These are phyloP conservation scores for Nothomitra cinnamomea DNA, from an alignment of 2,329 filamentous ascomycete species.

Conservation along the genomic window DNA sequence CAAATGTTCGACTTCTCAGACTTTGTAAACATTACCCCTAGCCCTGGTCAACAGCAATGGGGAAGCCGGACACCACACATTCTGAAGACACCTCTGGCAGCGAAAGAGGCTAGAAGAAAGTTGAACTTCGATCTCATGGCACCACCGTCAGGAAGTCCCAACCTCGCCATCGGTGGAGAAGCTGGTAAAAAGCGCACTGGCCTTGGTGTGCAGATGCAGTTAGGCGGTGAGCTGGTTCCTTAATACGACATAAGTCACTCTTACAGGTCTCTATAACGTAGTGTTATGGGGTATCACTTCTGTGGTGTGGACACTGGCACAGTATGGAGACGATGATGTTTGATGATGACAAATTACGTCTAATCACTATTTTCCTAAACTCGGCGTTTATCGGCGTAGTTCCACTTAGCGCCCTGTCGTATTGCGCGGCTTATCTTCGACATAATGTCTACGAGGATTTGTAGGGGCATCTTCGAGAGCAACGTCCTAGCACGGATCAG, in stretches of 20 bases:
- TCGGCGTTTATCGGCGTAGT: no score
- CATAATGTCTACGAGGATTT: no score
- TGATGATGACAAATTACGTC: no score
- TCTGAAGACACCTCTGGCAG: constrained; percentile 51
- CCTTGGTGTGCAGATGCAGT: constrained; percentile 37
- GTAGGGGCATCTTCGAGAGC: no score
- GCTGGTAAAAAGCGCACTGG: constrained; percentile 28
- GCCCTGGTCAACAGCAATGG: constrained; percentile 80
- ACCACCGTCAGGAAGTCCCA: constrained; percentile 33
- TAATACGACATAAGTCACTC: constrained; percentile 14
- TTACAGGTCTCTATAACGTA: not conserved
- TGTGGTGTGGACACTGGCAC: no score
- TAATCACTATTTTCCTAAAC: no score
- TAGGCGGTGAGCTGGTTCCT: constrained; percentile 45
- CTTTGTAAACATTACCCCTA: constrained; percentile 94
- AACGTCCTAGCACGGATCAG: no score
- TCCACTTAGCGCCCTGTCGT: no score
- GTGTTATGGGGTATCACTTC: no score
- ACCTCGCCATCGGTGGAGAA: constrained; percentile 17
- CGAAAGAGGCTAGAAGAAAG: constrained; percentile 52
- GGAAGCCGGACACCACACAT: constrained; percentile 35
- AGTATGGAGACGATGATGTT: no score
- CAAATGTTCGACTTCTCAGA: constrained; percentile 80
- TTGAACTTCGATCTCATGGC: constrained; percentile 70
- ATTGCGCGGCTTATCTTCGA: no score